Conservation (phyloP, 441 rosid genomes). For the Melianthus villosus region DNA sequence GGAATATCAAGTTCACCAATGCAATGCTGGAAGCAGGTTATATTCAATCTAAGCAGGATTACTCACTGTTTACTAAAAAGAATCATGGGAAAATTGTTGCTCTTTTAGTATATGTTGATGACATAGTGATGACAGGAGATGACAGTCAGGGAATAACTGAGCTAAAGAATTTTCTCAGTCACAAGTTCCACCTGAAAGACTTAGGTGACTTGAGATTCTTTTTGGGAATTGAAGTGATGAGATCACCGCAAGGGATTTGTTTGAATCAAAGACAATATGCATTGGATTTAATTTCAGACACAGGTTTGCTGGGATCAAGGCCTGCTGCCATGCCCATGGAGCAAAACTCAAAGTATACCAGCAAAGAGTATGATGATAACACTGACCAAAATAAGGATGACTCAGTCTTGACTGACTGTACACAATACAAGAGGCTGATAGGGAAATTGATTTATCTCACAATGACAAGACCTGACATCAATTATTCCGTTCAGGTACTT, state of each 20-base stretch:
- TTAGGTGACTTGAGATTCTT: slow-evolving; percentile 7
- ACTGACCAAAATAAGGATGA: too few relatives aligned
- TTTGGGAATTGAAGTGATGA: slow-evolving; percentile 11
- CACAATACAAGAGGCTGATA: not conserved
- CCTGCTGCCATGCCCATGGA: not conserved
- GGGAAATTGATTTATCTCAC: slow-evolving; percentile 1
- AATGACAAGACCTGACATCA: not conserved
- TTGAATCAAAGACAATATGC: slow-evolving; percentile 1
- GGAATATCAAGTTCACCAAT: slow-evolving; percentile 2
- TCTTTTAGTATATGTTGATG: slow-evolving; percentile 8
- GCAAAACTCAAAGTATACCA: not conserved
- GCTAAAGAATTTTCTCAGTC: not conserved
- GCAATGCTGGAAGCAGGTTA: not conserved
- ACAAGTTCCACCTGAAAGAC: slow-evolving; percentile 8
- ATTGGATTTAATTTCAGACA: not conserved
- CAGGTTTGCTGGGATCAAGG: not conserved
- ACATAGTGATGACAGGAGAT: not conserved
- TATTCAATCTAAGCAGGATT: not conserved
- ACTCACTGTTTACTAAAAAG: not conserved
- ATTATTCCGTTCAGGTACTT: not conserved
- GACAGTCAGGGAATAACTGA: not conserved
- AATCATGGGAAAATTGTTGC: not conserved
- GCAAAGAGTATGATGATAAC: not conserved
- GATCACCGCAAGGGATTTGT: not conserved
- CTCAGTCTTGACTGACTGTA: not conserved